Evolutionary conservation across 768 basidiomycete species (phyloP).

Genomic region (Macrolepiota albuminosa): DNA sequence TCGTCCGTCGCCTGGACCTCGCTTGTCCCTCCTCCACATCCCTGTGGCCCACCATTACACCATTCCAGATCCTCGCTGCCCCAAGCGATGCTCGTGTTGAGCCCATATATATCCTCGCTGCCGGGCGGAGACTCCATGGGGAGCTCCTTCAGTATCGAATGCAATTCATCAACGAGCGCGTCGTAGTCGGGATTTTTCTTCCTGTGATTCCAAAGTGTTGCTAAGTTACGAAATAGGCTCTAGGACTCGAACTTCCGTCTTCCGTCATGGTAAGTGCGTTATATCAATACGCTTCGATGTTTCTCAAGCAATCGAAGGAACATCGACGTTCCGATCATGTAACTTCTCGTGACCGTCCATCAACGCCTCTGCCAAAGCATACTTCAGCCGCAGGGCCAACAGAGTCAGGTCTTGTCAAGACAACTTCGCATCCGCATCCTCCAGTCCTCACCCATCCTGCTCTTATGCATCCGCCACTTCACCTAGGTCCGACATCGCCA

Average conservation of each 20-base stretch:
- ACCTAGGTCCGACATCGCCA: neutral
- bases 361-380: neutral
- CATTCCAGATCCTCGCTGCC: constrained; percentile 53
- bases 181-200: constrained; percentile 16
- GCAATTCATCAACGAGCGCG: constrained; percentile 51
- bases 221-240: neutral
- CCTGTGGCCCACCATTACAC: constrained; percentile 57
- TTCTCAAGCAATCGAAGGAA: neutral
- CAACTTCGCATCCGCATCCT: neutral
- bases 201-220: neutral
- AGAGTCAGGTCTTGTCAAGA: neutral
- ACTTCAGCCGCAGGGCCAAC: neutral
- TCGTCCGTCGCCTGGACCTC: constrained; percentile 47
- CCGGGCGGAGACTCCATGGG: constrained; percentile 55
- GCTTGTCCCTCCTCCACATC: constrained; percentile 52
- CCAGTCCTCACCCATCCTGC: neutral
- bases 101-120: constrained; percentile 68
- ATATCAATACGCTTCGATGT: neutral
- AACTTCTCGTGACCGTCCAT: neutral
- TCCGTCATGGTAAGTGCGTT: neutral
- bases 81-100: constrained; percentile 63
- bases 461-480: neutral
- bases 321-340: neutral
- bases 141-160: constrained; percentile 51
- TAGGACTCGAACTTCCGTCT: neutral